Evolutionary conservation across 352 stramenopile species (phyloP), one percentile per base, ranked within the genome.

Genomic region (Pythium phragmiticola): DNA sequence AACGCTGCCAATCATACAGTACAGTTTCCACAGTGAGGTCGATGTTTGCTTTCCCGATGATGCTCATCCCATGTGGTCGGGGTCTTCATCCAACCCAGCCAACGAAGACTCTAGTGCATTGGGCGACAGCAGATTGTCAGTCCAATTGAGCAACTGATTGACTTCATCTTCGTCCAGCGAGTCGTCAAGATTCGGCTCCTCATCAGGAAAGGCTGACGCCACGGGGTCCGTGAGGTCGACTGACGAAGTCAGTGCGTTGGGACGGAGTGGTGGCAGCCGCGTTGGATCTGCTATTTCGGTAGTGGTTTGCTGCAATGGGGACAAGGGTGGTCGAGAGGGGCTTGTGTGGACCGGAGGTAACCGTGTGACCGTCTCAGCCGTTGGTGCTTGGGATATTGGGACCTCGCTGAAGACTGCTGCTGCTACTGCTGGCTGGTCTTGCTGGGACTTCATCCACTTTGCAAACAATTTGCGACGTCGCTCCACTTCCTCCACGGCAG

Each of bases 81-180:
- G 36, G 9, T 69, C 68, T 19, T 74, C 65, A 19, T 78, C 70
- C 54, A 90, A 65, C 54, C 75, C 49, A 41, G 53, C 67, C n/a
- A 87, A 34, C 0, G 61, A 74, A 0, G 54, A 66, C 11, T 86
- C 78, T 46, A 88, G 69, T 2, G 73, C 66, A 53, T 70, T 66
- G 13, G 77, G 75, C 7, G 77, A 81, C 4, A 83, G 62, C 11
- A 92, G 60, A 6, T 70, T 88, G 63, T 93, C 82, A 7, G 86
- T 95, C 84, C 84, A 92, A 55, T 89, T 78, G 7, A 95, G 73
- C 21, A 95, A 70, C 23, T 85, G 76, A 54, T 92, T 92, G 14
- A 92, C 70, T 57, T 82, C 82, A 17, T 90, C 81, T 74, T 92
- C 81, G 42, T 92, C 79, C 11, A 94, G 57, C 13, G 82, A 92